A percentile compares a stretch with the other conserved stretches of the same genome.
Evolutionary conservation across 2,329 filamentous ascomycete species (phyloP).

Genomic region (Claviceps humidiphila): DNA sequence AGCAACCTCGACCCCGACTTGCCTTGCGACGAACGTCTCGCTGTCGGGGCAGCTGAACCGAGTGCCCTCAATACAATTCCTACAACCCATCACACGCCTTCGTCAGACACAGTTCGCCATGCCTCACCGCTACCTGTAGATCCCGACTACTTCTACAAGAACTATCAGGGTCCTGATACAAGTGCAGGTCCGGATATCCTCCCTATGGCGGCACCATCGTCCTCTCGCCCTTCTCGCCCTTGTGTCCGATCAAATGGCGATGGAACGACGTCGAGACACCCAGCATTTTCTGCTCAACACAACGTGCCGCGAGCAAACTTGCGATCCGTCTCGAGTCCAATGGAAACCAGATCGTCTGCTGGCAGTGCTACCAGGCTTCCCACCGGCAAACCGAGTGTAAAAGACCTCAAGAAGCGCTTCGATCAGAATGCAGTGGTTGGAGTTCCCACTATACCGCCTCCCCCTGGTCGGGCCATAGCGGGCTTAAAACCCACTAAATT

Average conservation of each 20-base stretch:
- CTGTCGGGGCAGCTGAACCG: not conserved
- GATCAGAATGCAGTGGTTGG: constrained; percentile 39
- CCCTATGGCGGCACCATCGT: constrained; percentile 23
- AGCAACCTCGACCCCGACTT: constrained; percentile 3
- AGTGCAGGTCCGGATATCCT: constrained; percentile 21
- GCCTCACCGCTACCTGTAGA: constrained; percentile 29
- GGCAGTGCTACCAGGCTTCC: constrained; percentile 18
- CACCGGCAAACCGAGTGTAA: constrained; percentile 52
- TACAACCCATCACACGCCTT: constrained; percentile 8
- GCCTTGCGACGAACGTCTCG: constrained; percentile 8
- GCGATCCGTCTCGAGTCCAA: constrained; percentile 44
- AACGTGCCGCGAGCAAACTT: constrained; percentile 27
- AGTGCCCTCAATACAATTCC: constrained; percentile 1
- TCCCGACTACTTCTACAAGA: constrained; percentile 43
- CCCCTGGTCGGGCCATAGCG: not conserved
- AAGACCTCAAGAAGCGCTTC: constrained; percentile 68
- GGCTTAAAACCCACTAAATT: not conserved
- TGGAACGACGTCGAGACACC: constrained; percentile 34
- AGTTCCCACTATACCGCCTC: not conserved
- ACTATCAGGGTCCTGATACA: constrained; percentile 28
- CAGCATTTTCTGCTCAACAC: constrained; percentile 26
- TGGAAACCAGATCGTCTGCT: constrained; percentile 28
- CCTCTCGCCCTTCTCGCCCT: constrained; percentile 19
- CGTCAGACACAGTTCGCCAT: constrained; percentile 18
- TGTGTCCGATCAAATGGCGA: constrained; percentile 37